phyloP scores from a whole-genome alignment of 2,329 filamentous ascomycete species.

The Aspergillus pseudoglaucus region DNA sequence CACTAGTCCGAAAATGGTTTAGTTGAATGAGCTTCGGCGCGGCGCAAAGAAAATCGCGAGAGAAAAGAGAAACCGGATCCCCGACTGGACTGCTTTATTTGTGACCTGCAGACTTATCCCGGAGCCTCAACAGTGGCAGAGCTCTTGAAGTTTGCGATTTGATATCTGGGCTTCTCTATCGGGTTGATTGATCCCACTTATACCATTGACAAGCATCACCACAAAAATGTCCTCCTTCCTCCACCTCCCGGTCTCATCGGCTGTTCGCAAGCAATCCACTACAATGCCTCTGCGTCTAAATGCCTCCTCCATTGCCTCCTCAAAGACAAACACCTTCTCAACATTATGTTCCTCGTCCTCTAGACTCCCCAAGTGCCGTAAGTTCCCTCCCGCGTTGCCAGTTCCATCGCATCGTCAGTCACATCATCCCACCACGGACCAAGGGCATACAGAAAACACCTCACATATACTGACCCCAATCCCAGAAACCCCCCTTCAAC shows the following conservation, averaged over 20 bases:
- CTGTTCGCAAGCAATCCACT: constrained; percentile 30
- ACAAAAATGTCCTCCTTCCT: constrained; percentile 25
- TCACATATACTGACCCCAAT: constrained; percentile 6
- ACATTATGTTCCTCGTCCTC: constrained; percentile 19
- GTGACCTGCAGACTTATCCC: background rate
- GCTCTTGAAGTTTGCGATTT: too few species aligned
- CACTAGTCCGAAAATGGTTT: constrained; percentile 26
- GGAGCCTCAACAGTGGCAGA: too few species aligned
- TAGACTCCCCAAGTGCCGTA: constrained; percentile 24
- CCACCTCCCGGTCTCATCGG: constrained; percentile 24
- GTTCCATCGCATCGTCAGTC: background rate
- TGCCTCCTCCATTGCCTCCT: constrained; percentile 20
- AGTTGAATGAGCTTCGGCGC: constrained; percentile 18
- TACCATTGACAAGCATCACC: background rate
- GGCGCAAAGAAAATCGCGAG: constrained; percentile 15
- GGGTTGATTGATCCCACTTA: too few species aligned
- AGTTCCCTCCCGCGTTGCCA: constrained; percentile 12
- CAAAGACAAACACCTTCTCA: constrained; percentile 24
- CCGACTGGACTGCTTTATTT: constrained; percentile 1
- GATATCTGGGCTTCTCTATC: too few species aligned
- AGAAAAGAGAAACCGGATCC: constrained; percentile 1
- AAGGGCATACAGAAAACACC: background rate
- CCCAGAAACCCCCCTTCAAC: constrained; percentile 18
- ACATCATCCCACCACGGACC: background rate
- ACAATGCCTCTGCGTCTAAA: constrained; percentile 22